Percentiles rank a stretch among this genome's conserved stretches.
Conservation (phyloP, 345 rosid genomes). For the Pistacia vera region DNA sequence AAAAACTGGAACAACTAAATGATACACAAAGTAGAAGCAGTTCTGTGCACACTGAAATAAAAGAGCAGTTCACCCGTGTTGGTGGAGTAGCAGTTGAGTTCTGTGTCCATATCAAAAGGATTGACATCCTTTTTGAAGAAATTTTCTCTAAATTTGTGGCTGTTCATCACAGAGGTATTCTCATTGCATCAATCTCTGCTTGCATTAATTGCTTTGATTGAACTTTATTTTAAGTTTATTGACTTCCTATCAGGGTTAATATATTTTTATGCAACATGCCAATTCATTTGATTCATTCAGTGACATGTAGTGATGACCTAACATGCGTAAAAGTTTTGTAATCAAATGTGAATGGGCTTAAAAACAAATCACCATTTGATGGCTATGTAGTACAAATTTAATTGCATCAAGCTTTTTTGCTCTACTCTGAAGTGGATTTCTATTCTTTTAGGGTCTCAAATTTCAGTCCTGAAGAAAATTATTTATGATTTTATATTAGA, state of each 20-base stretch:
- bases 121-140: conserved; percentile 95
- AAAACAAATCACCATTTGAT: background rate
- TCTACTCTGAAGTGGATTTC: background rate
- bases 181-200: background rate
- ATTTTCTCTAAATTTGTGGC: conserved; percentile 77
- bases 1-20: conserved; percentile 58
- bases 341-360: conserved; percentile 5
- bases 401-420: conserved; percentile 1
- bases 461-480: background rate
- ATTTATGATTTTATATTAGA: background rate
- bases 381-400: background rate
- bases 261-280: background rate
- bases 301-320: background rate
- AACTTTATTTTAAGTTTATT: conserved; percentile 3
- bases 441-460: background rate
- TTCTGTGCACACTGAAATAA: conserved; percentile 66
- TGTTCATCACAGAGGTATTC: conserved; percentile 85
- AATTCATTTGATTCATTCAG: conserved; percentile 13
- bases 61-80: conserved; percentile 91
- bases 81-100: conserved; percentile 99
- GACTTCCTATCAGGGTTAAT: conserved; percentile 3
- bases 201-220: background rate
- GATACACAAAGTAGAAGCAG: conserved; percentile 53
- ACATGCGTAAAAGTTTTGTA: background rate
- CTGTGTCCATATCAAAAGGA: conserved; percentile 82